These are phyloP conservation scores for Saccharum officinarum DNA, from an alignment of 176 grass and related monocot species.

Conservation along the genomic window DNA sequence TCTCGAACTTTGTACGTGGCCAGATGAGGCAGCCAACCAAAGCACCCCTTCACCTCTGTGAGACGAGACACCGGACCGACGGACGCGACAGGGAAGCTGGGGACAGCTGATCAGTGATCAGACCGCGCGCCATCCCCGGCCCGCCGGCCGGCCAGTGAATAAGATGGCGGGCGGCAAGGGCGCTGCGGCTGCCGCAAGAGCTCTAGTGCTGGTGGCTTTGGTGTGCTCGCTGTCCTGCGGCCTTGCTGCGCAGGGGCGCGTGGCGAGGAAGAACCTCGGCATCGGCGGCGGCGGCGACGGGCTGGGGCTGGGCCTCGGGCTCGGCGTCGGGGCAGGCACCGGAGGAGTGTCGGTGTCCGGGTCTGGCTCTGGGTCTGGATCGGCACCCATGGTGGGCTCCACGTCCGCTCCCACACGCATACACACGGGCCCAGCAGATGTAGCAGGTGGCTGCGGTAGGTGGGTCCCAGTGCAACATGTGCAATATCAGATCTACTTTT, in stretches of 20 bases:
- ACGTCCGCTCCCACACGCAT: no score
- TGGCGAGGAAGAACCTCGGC: conserved; percentile 51
- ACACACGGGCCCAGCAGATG: no score
- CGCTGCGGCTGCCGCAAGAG: neutral
- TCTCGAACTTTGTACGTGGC: neutral
- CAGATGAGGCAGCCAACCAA: neutral
- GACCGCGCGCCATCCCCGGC: conserved; percentile 1
- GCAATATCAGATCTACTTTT: no score
- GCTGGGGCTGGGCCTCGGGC: conserved; percentile 31
- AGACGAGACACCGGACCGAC: neutral
- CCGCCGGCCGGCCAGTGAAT: neutral
- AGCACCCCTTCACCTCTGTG: neutral
- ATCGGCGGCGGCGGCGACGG: conserved; percentile 8
- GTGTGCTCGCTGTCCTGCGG: neutral
- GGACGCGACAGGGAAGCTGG: neutral
- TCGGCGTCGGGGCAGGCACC: conserved; percentile 2
- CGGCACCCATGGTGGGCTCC: conserved; percentile 24
- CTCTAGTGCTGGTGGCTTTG: conserved; percentile 8
- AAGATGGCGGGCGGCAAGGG: conserved; percentile 23
- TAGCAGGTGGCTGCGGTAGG: no score
- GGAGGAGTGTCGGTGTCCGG: conserved; percentile 41
- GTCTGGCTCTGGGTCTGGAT: conserved; percentile 19
- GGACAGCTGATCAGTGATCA: neutral
- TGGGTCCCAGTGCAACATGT: no score
- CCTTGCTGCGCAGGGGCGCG: conserved; percentile 33